These are phyloP conservation scores for Mangifera indica DNA, from an alignment of 345 rosid species.

Conservation along the genomic window DNA sequence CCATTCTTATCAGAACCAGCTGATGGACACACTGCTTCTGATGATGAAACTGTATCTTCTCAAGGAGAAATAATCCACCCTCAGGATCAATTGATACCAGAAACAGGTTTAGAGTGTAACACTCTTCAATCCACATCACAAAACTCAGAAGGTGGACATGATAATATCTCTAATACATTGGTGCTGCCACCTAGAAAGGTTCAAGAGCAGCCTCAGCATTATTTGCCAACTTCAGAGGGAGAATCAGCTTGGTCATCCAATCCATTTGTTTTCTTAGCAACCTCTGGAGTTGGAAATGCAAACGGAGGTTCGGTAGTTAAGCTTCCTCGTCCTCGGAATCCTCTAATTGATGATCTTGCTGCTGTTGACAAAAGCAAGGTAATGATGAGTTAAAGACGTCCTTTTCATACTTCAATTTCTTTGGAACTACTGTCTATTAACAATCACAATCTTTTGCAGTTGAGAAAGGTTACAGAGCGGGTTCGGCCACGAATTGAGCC, in stretches of 20 bases:
- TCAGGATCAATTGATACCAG: conserved; percentile 23
- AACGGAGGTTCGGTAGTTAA: conserved; percentile 49
- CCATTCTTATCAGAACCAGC: conserved; percentile 19
- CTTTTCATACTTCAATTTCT: conserved; percentile 10
- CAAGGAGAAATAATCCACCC: conserved; percentile 23
- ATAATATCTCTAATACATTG: conserved; percentile 27
- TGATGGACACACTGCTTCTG: conserved; percentile 24
- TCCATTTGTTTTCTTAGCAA: conserved; percentile 42
- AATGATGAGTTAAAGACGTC: conserved; percentile 25
- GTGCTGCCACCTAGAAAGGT: conserved; percentile 21
- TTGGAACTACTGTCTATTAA: conserved; percentile 4
- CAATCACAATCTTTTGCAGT: conserved; percentile 39
- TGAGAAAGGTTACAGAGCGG: conserved; percentile 81
- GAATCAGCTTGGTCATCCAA: conserved; percentile 37
- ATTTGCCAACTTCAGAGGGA: conserved; percentile 32
- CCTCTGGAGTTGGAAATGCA: conserved; percentile 49
- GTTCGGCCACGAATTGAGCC: conserved; percentile 56
- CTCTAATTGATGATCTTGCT: conserved; percentile 89
- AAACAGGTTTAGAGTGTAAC: too few relatives aligned
- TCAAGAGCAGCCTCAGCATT: conserved; percentile 40
- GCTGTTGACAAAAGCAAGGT: conserved; percentile 98
- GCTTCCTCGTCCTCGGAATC: conserved; percentile 84
- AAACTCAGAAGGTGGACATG: conserved; percentile 33
- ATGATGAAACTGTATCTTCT: conserved; percentile 24
- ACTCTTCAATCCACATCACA: too few relatives aligned